Base-by-base conservation (phyloP, 2,329 filamentous ascomycete species). In the Juglanconis juglandina region DNA sequence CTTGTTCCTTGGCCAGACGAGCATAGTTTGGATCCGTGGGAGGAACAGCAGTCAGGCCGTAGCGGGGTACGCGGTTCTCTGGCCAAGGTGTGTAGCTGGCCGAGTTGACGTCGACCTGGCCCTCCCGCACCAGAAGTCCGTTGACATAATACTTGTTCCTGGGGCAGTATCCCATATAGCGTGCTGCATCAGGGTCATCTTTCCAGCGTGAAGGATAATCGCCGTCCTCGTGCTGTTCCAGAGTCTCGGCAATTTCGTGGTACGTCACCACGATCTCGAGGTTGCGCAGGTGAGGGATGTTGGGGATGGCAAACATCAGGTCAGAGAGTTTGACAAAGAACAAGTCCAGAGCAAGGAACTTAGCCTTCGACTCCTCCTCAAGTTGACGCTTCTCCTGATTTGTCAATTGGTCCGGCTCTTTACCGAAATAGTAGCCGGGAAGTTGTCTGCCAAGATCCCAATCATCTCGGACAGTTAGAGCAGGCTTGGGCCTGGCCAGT, bases 251-350 rank as follows among this genome's bases (percentile, higher is more conserved):
- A 10, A 86, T 73, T 70, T 89, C 86, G 53, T 81, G 78, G 66
- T 88, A 88, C 53, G 81, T 79, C 53, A 88, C 79, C 8, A 79
- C 76, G 54, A 89, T 75, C 65, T 77, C 78, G 56, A 87, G 66
- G 60, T 80, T 76, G 55, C 78, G 80, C 24, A 89, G 77, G 67
- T 89, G 86, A 35, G 84, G 79, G 58, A 85, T 78, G 56, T 75
- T 82, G 5, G 85, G 79, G 10, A 87, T 73, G 47, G 82, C 79
- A 64, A 77, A 81, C 75, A 89, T 79, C 60, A 88, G 78, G 65
- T 89, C 86, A 35, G 84, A 86, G 56, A 84, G 76, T 84, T 87
- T 88, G 64, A 89, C 81, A 67, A 88, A 88, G 69, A 88, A 89
- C 78, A 88, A 79, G 65, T 88, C 82, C 68, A 83, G 81, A 17